Conservation (phyloP, 2,329 filamentous ascomycete species). For the Arthrobotrys sinensis region DNA sequence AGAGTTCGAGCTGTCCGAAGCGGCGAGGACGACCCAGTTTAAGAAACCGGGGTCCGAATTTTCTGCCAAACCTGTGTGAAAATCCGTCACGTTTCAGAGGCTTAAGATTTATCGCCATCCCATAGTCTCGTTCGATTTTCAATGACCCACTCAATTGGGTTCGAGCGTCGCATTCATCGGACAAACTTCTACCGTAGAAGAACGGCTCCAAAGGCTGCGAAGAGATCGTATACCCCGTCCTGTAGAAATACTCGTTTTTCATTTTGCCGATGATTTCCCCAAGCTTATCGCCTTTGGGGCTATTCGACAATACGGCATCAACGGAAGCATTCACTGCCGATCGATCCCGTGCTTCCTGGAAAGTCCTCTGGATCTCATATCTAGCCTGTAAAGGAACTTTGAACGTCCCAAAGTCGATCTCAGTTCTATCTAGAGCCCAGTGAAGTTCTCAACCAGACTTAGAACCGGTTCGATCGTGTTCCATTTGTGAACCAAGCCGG, state of each 20-base stretch:
- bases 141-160: neutral
- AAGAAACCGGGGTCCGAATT: neutral
- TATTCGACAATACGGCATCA: neutral
- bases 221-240: neutral
- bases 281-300: neutral
- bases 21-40: neutral
- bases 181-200: neutral
- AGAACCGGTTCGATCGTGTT: no score
- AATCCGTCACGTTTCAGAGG: neutral
- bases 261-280: neutral
- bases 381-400: neutral
- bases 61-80: neutral
- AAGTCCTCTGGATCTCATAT: neutral
- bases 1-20: neutral
- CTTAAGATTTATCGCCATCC: neutral
- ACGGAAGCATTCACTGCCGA: neutral
- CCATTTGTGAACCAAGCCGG: no score
- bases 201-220: neutral
- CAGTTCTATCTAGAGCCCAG: neutral
- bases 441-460: neutral
- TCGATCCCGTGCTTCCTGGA: neutral
- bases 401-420: neutral
- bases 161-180: neutral
- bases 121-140: neutral
- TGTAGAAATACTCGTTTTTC: neutral